phyloP scores from a whole-genome alignment of 2,329 filamentous ascomycete species.

The Claviceps africana region DNA sequence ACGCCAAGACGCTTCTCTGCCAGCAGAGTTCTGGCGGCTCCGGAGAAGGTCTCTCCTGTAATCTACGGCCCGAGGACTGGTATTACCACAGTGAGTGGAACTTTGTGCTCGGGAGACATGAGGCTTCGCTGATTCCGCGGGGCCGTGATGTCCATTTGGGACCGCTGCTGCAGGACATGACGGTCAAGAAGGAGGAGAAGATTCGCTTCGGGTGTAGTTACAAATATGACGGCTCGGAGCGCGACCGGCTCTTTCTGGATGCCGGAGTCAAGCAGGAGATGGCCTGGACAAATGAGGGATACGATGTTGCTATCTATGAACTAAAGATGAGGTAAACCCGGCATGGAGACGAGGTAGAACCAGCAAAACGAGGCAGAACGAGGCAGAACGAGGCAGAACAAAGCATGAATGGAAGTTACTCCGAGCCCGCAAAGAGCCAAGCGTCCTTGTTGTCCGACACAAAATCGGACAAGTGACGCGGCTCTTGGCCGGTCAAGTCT shows the following conservation, averaged over 20 bases:
- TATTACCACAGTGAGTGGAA: conserved; percentile 1
- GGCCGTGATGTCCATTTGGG: background rate
- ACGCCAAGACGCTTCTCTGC: background rate
- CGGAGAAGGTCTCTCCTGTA: background rate
- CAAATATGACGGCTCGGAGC: background rate
- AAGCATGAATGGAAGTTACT: too few relatives aligned
- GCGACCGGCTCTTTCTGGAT: background rate
- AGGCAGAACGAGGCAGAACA: too few relatives aligned
- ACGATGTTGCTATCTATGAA: background rate
- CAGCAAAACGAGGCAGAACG: too few relatives aligned
- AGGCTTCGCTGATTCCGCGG: background rate
- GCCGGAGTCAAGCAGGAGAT: background rate
- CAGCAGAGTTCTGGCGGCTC: too few relatives aligned
- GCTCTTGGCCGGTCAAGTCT: background rate
- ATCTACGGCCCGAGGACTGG: background rate
- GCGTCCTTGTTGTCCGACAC: background rate
- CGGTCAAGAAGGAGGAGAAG: background rate
- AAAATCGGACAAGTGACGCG: background rate
- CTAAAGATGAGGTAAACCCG: background rate
- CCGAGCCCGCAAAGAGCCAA: too few relatives aligned
- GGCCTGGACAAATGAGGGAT: background rate
- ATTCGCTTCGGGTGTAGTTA: background rate
- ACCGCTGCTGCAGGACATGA: background rate
- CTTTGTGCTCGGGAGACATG: background rate
- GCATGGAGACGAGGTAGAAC: background rate